Evolutionary conservation across 345 rosid genomes (phyloP).

Genomic region (Gossypium longicalyx): DNA sequence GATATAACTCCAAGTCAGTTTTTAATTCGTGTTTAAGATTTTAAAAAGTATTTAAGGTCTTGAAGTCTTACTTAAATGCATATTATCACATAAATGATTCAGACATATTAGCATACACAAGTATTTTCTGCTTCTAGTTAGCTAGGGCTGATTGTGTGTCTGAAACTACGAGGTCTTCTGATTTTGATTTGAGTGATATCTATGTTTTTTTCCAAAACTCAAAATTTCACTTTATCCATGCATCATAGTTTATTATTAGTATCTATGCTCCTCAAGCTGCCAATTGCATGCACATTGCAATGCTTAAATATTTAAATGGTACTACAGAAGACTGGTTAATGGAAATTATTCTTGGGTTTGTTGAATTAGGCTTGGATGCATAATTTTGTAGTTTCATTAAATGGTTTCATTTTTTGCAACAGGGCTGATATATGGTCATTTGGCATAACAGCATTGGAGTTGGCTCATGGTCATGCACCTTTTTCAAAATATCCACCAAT

Average conservation of each 20-base stretch:
- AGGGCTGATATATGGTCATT: slow-evolving; percentile 99
- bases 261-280: neutral
- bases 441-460: slow-evolving; percentile 94
- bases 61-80: neutral
- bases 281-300: neutral
- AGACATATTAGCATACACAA: neutral
- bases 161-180: neutral
- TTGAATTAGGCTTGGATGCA: neutral
- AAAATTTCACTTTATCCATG: neutral
- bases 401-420: slow-evolving; percentile 29
- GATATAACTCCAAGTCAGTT: slow-evolving; percentile 96
- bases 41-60: slow-evolving; percentile 7
- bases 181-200: slow-evolving; percentile 11
- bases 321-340: neutral
- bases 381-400: slow-evolving; percentile 19
- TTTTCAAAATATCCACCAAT: slow-evolving; percentile 98
- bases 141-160: neutral
- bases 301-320: neutral
- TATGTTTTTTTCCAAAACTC: neutral
- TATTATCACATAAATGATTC: slow-evolving; percentile 5
- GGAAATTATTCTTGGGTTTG: neutral
- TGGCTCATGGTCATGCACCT: slow-evolving; percentile 99
- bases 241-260: neutral
- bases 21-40: neutral
- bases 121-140: slow-evolving; percentile 1